A percentile compares a stretch with the other conserved stretches of the same genome.
Conservation (phyloP, 139 green algal species). For the Chlamydomonas applanata region DNA sequence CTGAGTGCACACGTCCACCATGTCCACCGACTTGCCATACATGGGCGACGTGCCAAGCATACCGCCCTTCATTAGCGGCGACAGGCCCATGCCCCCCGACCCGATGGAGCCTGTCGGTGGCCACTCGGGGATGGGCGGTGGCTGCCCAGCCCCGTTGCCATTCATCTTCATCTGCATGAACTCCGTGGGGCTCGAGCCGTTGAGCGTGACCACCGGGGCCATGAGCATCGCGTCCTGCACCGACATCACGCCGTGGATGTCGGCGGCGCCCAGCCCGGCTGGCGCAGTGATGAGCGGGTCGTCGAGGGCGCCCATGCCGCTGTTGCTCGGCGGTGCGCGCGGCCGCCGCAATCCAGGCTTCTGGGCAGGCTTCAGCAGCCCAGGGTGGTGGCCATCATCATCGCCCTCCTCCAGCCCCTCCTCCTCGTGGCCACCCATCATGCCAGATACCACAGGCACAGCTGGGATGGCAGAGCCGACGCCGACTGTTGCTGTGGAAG, state of each 20-base stretch:
- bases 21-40: slow-evolving; percentile 73
- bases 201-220: slow-evolving; percentile 4
- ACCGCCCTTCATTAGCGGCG: background rate
- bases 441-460: background rate
- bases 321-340: background rate
- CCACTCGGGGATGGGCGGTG: slow-evolving; percentile 40
- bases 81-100: slow-evolving; percentile 22
- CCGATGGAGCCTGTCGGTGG: slow-evolving; percentile 31
- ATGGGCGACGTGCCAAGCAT: slow-evolving; percentile 12
- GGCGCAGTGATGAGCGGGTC: slow-evolving; percentile 39
- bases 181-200: slow-evolving; percentile 7
- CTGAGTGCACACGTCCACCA: slow-evolving; percentile 70
- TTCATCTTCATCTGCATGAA: background rate
- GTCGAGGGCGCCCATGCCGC: slow-evolving; percentile 17
- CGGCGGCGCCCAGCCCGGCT: slow-evolving; percentile 21
- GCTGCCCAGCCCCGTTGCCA: background rate
- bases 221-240: slow-evolving; percentile 35
- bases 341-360: no score
- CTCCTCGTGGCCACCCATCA: background rate
- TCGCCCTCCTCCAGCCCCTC: background rate
- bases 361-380: background rate
- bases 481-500: no score
- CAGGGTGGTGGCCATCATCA: background rate
- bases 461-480: no score
- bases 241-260: slow-evolving; percentile 48